These are phyloP conservation scores for Naematelia encephala DNA, from an alignment of 768 basidiomycete species.

Conservation along the genomic window DNA sequence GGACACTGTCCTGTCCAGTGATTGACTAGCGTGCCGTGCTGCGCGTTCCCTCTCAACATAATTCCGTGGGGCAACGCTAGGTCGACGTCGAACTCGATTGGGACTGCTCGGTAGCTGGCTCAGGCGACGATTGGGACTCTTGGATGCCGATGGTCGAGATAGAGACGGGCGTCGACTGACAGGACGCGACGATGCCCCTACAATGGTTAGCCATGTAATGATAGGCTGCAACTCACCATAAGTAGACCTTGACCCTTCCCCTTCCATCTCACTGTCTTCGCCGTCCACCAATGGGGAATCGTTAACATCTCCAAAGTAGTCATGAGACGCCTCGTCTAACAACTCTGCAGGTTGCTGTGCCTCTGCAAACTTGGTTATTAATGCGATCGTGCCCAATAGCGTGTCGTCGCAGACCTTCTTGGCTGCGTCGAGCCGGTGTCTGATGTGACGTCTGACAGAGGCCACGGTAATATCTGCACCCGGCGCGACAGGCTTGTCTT, in stretches of 20 bases:
- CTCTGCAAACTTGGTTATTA: constrained; percentile 92
- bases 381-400: constrained; percentile 86
- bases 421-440: constrained; percentile 83
- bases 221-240: constrained; percentile 18
- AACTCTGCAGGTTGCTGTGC: constrained; percentile 55
- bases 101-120: constrained; percentile 38
- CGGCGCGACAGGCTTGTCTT: constrained; percentile 25
- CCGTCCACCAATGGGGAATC: constrained; percentile 53
- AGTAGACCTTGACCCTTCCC: constrained; percentile 10
- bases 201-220: background rate
- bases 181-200: constrained; percentile 29
- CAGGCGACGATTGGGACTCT: constrained; percentile 25
- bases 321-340: constrained; percentile 15
- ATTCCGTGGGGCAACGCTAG: constrained; percentile 36
- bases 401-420: constrained; percentile 97
- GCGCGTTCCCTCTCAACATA: constrained; percentile 43
- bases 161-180: constrained; percentile 44
- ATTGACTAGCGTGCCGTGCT: constrained; percentile 26
- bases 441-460: constrained; percentile 77
- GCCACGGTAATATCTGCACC: constrained; percentile 42
- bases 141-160: constrained; percentile 21
- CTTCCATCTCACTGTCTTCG: constrained; percentile 40
- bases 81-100: constrained; percentile 26
- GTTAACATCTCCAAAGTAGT: constrained; percentile 36
- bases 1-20: constrained; percentile 32